Evolutionary conservation across 257 asterid genomes (phyloP).

Genomic region (Penstemon eatonii): DNA sequence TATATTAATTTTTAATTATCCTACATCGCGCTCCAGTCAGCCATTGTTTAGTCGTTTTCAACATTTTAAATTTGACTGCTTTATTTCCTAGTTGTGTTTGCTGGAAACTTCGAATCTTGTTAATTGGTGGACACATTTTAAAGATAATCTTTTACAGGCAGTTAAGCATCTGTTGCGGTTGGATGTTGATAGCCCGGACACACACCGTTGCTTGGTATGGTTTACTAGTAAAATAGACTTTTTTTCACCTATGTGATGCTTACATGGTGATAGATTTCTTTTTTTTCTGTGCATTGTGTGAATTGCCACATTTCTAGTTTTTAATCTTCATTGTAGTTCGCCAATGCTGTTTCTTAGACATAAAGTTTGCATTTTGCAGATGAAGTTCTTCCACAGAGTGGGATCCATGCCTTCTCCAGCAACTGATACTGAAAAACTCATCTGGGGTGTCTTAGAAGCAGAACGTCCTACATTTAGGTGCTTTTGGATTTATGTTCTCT

Average conservation of each 20-base stretch:
- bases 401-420: constrained; percentile 71
- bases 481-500: constrained; percentile 22
- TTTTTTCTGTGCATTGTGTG: neutral
- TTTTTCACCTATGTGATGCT: constrained; percentile 8
- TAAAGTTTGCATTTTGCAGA: constrained; percentile 43
- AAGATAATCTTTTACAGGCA: constrained; percentile 55
- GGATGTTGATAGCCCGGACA: constrained; percentile 75
- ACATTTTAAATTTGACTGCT: constrained; percentile 15
- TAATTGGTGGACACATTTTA: constrained; percentile 4
- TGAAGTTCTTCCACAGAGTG: constrained; percentile 76
- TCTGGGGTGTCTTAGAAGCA: constrained; percentile 80
- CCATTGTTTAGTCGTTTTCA: constrained; percentile 12
- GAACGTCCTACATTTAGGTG: constrained; percentile 79
- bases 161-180: constrained; percentile 75
- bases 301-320: neutral
- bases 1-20: constrained; percentile 19
- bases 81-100: constrained; percentile 8
- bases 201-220: constrained; percentile 88
- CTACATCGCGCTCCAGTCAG: constrained; percentile 9
- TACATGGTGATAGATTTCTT: neutral
- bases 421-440: constrained; percentile 70
- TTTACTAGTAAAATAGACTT: constrained; percentile 15
- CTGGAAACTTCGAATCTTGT: constrained; percentile 12
- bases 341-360: constrained; percentile 12
- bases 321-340: constrained; percentile 12